A percentile compares a stretch with the other conserved stretches of the same genome.
These are phyloP conservation scores for Allium sativum DNA, from an alignment of 106 monocot genomes.

Conservation along the genomic window DNA sequence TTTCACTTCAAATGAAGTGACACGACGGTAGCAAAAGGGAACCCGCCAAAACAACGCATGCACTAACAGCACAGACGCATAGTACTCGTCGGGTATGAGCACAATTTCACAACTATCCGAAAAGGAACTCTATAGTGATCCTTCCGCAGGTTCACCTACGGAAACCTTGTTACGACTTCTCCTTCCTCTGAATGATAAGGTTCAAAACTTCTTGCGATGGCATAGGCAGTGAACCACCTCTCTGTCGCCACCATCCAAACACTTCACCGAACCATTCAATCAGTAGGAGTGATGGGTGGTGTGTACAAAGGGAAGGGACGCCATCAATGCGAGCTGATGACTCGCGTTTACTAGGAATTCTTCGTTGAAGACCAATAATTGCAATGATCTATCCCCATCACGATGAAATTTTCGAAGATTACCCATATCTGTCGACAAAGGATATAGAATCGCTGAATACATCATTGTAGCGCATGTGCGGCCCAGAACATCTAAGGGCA, in stretches of 20 bases:
- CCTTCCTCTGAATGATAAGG: no score
- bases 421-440: conserved; percentile 2
- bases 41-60: no score
- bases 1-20: no score
- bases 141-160: no score
- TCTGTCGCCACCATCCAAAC: conserved; percentile 6
- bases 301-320: conserved; percentile 9
- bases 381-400: conserved; percentile 18
- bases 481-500: conserved; percentile 93
- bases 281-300: conserved; percentile 7
- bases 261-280: conserved; percentile 17
- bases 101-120: no score
- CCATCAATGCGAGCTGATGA: conserved; percentile 8
- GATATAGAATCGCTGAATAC: conserved; percentile 73
- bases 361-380: conserved; percentile 18
- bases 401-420: conserved; percentile 16
- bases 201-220: no score
- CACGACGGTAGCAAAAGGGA: no score
- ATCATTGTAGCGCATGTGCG: conserved; percentile 77
- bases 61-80: no score
- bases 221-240: no score
- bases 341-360: conserved; percentile 17
- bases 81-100: no score
- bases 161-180: no score
- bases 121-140: no score